Evolutionary conservation across 2,329 filamentous ascomycete species (phyloP), one percentile per base, ranked within the genome.

Genomic region (Aspergillus puulaauensis): DNA sequence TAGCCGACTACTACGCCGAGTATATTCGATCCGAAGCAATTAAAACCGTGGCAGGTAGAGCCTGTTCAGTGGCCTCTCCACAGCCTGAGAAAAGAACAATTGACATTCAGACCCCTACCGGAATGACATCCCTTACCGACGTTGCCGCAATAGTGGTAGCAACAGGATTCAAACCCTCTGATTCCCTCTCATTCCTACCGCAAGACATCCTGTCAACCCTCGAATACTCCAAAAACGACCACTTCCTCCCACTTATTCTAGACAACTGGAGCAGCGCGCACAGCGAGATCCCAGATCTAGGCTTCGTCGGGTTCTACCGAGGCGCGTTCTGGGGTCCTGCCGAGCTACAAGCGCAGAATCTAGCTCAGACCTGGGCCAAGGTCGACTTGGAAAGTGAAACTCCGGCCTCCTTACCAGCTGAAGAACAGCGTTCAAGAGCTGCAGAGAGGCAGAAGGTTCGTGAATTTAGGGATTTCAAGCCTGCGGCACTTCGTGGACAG

Each of bases 311-410:
- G 0, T 91, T 92, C 73, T 96, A 96, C 68, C 83, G 91, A 60
- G 89, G 89, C 0, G 90, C 90, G 0, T 95, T 91, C 70, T 96
- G 91, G 91, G 89, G 89, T 1, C 86, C 92, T 0, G 91, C 93
- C 82, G 90, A 95, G 71, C 90, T 92, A 88, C 91, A 96, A 73
- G 87, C 90, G 3, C 83, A 88, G 1, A 82, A 90, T 60, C 76
- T 93, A 6, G 80, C 86, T 0, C 72, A 81, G 12, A 70, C 85
- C 11, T 93, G 90, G 88, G 73, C 67, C 6, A 48, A 15, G n/a
- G 15, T 33, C 3, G 39, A 58, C 9, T 9, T 52, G 2, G 19
- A 48, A 11, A n/a, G 53, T 19, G 39, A 7, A 40, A 48, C 4
- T 33, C 24, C 0, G 24, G 1, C 15, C 8, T 21, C 19, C 15